These are phyloP conservation scores for Porphyra umbilicalis DNA, from an alignment of 31 red algal species.

Conservation along the genomic window DNA sequence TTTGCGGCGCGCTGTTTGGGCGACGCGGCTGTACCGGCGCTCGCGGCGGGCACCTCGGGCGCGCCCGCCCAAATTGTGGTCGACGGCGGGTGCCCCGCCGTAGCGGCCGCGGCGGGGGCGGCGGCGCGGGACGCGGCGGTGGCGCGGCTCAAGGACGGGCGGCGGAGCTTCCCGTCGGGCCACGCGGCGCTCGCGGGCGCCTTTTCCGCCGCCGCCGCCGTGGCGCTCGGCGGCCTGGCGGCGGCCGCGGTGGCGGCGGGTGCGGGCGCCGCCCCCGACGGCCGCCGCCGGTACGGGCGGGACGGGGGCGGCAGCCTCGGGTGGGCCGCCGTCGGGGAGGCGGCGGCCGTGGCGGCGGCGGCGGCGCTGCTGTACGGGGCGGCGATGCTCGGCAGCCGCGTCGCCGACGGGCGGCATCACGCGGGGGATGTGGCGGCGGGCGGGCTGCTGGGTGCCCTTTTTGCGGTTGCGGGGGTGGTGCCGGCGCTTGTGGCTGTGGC, in stretches of 20 bases:
- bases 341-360: constrained; percentile 9
- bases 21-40: background rate
- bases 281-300: background rate
- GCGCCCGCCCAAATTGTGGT: background rate
- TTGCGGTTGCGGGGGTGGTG: constrained; percentile 1
- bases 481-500: background rate
- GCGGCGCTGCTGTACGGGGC: constrained; percentile 9
- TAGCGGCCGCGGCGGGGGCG: background rate
- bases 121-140: background rate
- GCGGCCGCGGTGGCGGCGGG: background rate
- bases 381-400: constrained; percentile 28
- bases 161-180: constrained; percentile 57
- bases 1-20: background rate
- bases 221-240: background rate
- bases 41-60: background rate
- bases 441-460: constrained; percentile 18
- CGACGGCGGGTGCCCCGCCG: background rate
- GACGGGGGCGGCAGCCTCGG: background rate
- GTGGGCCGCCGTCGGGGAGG: background rate
- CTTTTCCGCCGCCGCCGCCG: constrained; percentile 22
- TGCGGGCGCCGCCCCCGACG: background rate
- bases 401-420: constrained; percentile 41
- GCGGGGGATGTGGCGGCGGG: constrained; percentile 54
- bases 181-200: constrained; percentile 43
- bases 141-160: constrained; percentile 11